phyloP scores from a whole-genome alignment of 2,329 filamentous ascomycete species.

The Fusarium illudens region DNA sequence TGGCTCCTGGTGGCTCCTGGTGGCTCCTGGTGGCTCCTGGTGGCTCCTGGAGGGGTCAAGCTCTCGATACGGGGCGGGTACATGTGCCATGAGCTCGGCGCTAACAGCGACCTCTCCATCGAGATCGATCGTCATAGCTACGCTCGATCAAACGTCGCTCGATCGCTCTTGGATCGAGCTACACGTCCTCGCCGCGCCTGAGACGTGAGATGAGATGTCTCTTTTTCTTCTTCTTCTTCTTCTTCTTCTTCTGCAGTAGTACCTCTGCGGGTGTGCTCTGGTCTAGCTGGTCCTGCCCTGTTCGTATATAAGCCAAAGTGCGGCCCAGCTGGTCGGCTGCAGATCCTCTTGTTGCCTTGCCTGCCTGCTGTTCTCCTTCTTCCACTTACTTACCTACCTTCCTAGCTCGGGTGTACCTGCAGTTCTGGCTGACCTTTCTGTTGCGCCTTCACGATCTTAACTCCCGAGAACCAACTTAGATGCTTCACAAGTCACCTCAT shows the following conservation, averaged over 20 bases:
- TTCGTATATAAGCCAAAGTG: constrained; percentile 28
- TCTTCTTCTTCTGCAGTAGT: neutral
- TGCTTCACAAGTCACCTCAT: neutral
- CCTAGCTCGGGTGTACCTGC: neutral
- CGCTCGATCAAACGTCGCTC: constrained; percentile 36
- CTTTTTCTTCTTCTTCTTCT: neutral
- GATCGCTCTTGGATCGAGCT: constrained; percentile 40
- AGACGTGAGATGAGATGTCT: constrained; percentile 17
- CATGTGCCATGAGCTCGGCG: constrained; percentile 29
- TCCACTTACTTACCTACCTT: neutral
- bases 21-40: neutral
- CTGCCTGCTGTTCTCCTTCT: neutral
- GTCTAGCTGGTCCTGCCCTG: constrained; percentile 20
- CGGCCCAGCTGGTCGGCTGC: neutral
- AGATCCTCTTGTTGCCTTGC: neutral
- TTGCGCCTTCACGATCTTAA: neutral
- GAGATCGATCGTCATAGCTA: constrained; percentile 45
- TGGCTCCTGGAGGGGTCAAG: neutral
- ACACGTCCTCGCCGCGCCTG: constrained; percentile 18
- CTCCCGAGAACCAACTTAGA: neutral
- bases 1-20: neutral
- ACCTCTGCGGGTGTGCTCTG: neutral
- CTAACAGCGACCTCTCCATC: constrained; percentile 40
- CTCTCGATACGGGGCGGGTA: constrained; percentile 37
- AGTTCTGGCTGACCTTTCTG: neutral